Evolutionary conservation across 2,329 filamentous ascomycete species (phyloP).

Genomic region (Colletotrichum endophyticum): DNA sequence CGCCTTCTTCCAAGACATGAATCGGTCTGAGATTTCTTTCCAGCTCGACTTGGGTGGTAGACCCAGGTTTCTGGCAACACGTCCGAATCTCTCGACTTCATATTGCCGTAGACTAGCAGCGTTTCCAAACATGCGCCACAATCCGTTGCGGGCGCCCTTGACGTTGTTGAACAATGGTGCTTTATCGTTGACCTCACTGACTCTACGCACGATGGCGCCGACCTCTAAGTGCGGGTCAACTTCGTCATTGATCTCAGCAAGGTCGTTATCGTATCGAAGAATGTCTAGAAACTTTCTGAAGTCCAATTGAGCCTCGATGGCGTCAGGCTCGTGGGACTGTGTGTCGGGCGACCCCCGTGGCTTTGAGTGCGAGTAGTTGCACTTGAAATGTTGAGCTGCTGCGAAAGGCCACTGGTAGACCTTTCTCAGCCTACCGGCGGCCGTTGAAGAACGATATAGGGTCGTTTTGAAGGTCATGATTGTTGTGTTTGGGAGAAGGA

Average conservation of each 20-base stretch:
- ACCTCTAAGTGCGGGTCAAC: slow-evolving; percentile 50
- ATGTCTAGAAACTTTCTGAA: slow-evolving; percentile 51
- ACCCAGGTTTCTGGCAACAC: slow-evolving; percentile 44
- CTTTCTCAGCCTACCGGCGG: background rate
- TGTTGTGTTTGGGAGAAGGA: background rate
- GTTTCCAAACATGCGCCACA: slow-evolving; percentile 52
- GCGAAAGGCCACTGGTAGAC: background rate
- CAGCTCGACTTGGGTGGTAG: slow-evolving; percentile 40
- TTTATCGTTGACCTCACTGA: slow-evolving; percentile 48
- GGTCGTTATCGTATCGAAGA: slow-evolving; percentile 44
- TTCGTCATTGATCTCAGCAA: slow-evolving; percentile 47
- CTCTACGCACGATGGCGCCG: slow-evolving; percentile 49
- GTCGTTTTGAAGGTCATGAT: background rate
- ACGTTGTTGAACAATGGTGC: slow-evolving; percentile 58
- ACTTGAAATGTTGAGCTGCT: background rate
- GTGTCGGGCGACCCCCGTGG: too few relatives aligned
- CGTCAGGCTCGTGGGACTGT: background rate
- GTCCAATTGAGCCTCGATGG: slow-evolving; percentile 25
- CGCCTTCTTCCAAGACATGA: slow-evolving; percentile 31
- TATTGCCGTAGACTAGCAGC: slow-evolving; percentile 40
- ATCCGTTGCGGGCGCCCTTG: slow-evolving; percentile 46
- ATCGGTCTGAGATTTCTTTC: slow-evolving; percentile 39
- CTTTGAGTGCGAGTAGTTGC: background rate
- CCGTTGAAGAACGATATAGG: background rate
- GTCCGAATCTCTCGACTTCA: slow-evolving; percentile 37